Conservation (phyloP, 2,329 filamentous ascomycete species). For the Chrysoporthe puriensis region DNA sequence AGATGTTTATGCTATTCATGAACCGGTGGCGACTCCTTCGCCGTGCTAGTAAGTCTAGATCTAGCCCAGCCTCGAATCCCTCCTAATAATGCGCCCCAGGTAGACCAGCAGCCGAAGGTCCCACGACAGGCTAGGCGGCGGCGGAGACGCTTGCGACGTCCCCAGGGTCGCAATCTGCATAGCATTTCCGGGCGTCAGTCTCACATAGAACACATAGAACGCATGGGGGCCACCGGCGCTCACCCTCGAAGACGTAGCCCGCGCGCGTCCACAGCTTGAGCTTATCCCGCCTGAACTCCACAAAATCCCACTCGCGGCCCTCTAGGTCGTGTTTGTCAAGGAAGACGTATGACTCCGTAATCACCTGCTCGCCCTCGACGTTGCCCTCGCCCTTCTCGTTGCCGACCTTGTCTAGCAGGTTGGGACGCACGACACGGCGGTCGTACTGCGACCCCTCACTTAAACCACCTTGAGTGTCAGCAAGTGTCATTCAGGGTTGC, state of each 20-base stretch:
- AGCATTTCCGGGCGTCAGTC: constrained; percentile 6
- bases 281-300: constrained; percentile 79
- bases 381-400: constrained; percentile 45
- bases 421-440: constrained; percentile 58
- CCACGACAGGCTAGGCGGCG: constrained; percentile 4
- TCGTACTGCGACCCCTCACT: constrained; percentile 74
- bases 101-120: neutral
- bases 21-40: neutral
- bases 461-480: neutral
- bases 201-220: neutral
- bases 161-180: constrained; percentile 31
- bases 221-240: constrained; percentile 23
- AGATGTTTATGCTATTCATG: neutral
- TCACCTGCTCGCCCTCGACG: constrained; percentile 50
- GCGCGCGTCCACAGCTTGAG: constrained; percentile 58
- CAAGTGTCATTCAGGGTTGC: neutral
- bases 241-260: constrained; percentile 51
- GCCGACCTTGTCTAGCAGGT: constrained; percentile 47
- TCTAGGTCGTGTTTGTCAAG: constrained; percentile 60
- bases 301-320: constrained; percentile 83
- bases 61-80: neutral
- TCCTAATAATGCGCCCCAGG: neutral
- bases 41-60: neutral
- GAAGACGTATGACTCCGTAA: constrained; percentile 70
- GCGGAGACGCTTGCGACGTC: constrained; percentile 30